Evolutionary conservation across 148 eudicot species (phyloP), one percentile per base, ranked within the genome.

Genomic region (Polygonum maritimum): DNA sequence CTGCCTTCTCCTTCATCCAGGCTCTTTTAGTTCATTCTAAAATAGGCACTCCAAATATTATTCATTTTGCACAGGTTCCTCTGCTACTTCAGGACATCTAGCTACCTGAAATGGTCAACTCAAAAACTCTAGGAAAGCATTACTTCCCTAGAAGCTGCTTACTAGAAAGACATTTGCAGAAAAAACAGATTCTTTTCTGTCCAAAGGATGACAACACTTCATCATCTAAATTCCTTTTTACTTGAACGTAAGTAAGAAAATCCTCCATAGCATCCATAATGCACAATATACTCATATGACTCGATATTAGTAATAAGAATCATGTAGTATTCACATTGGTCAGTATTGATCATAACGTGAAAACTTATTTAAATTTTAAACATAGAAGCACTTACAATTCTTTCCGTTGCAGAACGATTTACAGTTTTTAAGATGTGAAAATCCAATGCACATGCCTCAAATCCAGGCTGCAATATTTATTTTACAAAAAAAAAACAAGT

Each of bases 391-490:
- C 94, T 85, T 86, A 95, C 99, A 21, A 91, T 75, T 83, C 63
- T 90, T n/a, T 91, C 97, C 21, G 79, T 84, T 58, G 81, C 79
- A 51, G 90, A 79, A 74, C 62, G 36, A 38, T 44, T 76, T 7
- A 76, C 16, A 52, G 77, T 79, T 83, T 87, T 95, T 47, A 89
- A 75, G 75, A 95, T 87, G 75, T 84, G 89, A 83, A 95, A 95
- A 82, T 95, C 99, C 67, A 76, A 72, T 58, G 86, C 79, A 86
- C 82, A 84, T 52, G 92, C 81, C 74, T 86, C 97, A 74, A 82
- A 92, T 75, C 97, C 99, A 75, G 97, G 90, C 99, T 95, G 85
- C 85, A 90, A 71, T 41, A 38, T 67, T 67, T 36, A 78, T 39
- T 14, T 15, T 63, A 67, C 15, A 31, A 31, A 57, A 8, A 40